Conservation (phyloP, 495 filamentous ascomycete species). For the Daldinia concentrica region DNA sequence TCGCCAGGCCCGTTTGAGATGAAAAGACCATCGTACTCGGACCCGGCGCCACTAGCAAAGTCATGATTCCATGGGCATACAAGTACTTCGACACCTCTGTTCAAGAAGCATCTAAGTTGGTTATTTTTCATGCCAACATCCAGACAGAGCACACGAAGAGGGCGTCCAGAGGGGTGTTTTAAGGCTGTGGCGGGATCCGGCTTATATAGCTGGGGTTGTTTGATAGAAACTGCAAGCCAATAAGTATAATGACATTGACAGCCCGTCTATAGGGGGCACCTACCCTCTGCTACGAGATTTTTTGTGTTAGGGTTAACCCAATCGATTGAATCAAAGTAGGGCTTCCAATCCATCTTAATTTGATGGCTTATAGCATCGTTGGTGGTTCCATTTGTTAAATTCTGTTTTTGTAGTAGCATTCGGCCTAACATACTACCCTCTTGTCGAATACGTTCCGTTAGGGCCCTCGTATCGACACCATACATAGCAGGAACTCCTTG, state of each 20-base stretch:
- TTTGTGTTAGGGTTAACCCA: conserved; percentile 92
- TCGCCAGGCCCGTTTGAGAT: conserved; percentile 98
- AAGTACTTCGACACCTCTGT: conserved; percentile 90
- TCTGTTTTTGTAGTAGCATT: conserved; percentile 76
- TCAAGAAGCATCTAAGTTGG: conserved; percentile 90
- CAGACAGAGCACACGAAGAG: conserved; percentile 85
- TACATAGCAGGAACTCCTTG: conserved; percentile 96
- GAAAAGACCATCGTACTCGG: conserved; percentile 94
- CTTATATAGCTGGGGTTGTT: conserved; percentile 80
- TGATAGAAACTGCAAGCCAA: conserved; percentile 77
- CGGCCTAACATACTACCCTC: conserved; percentile 97
- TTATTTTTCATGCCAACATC: conserved; percentile 99
- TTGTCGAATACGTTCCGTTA: conserved; percentile 92
- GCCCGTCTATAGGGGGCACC: conserved; percentile 51
- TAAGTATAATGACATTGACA: conserved; percentile 37
- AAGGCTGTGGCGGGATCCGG: conserved; percentile 70
- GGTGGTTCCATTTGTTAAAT: conserved; percentile 57
- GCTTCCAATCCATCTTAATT: conserved; percentile 65
- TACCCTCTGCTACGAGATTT: conserved; percentile 94
- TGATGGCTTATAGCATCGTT: conserved; percentile 47
- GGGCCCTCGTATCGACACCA: conserved; percentile 90
- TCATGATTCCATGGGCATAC: conserved; percentile 97
- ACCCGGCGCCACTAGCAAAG: conserved; percentile 75
- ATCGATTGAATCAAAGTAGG: conserved; percentile 75
- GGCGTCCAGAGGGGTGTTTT: conserved; percentile 86